Evolutionary conservation across 768 basidiomycete species (phyloP), one percentile per base, ranked within the genome.

Genomic region (Infundibulicybe gibba): DNA sequence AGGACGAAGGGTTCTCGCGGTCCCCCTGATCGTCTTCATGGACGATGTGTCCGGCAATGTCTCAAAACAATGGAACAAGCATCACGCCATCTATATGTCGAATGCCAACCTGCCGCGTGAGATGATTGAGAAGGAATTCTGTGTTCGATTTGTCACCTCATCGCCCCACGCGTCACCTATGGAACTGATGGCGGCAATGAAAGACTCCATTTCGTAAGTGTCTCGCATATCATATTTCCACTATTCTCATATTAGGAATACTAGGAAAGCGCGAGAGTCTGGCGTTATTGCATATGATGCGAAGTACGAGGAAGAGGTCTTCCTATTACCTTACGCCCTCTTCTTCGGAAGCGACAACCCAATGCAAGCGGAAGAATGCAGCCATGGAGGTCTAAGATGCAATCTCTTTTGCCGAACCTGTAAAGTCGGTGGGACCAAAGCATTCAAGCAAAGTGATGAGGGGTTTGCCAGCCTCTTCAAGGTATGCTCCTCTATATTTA

Each of bases 331-430:
- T 3, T 38, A 38, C 17, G 35, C 4, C 4, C 10, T 66, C 0
- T 48, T 68, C 2, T 32, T 64, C 8, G 40, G 53, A 0, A 54
- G 64, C 1, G 59, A 70, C 46, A 70, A 70, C 20, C 67, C 62
- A 0, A 68, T 69, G 69, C 69, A 68, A 16, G 59, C 66, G 0
- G 63, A 70, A 32, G 53, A 61, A 2, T 69, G 63, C 38, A 64
- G 61, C 17, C 66, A 68, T 6, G 54, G 51, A 4, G 64, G 68
- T 0, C 41, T 68, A 0, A 55, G 45, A 11, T 58, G 60, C 8
- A 70, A 69, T 12, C 59, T 51, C 34, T 56, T 67, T 30, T 71
- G 69, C 17, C 54, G 51, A 1, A 60, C 51, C 2, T 71, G 69
- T 37, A 45, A 63, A 6, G 62, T 60, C 1, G 60, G 68, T 0